These are phyloP conservation scores for Colletotrichum sp. DNA, from an alignment of 2,329 filamentous ascomycete genomes.

Conservation along the genomic window DNA sequence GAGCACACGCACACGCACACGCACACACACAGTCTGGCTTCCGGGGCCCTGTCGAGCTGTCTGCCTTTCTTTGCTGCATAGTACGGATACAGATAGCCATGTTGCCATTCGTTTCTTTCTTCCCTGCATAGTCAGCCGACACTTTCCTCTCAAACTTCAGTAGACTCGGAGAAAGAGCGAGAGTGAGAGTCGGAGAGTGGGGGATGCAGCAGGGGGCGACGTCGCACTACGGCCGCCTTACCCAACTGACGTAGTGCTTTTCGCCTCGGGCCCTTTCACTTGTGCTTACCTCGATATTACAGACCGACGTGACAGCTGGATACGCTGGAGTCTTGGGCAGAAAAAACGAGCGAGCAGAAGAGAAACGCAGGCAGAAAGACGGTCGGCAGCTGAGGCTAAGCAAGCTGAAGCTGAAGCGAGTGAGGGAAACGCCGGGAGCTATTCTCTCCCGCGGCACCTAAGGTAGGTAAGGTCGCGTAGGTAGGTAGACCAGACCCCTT, in stretches of 20 bases:
- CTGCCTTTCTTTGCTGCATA: background rate
- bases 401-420: background rate
- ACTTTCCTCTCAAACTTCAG: background rate
- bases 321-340: background rate
- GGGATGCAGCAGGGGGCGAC: constrained; percentile 6
- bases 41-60: background rate
- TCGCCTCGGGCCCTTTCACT: background rate
- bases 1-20: background rate
- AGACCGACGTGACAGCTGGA: background rate
- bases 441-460: background rate
- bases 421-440: background rate
- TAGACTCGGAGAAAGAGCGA: constrained; percentile 9
- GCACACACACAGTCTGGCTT: background rate
- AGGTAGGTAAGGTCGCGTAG: background rate
- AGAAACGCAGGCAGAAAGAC: background rate
- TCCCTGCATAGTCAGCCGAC: constrained; percentile 4
- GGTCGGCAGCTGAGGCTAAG: background rate
- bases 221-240: constrained; percentile 2
- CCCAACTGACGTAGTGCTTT: constrained; percentile 10
- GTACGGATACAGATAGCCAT: background rate
- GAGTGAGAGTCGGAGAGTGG: constrained; percentile 13
- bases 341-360: background rate
- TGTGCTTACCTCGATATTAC: background rate
- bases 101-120: background rate
- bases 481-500: background rate